Conservation (phyloP, 2,329 filamentous ascomycete species). For the Calonectria multiphialidica region DNA sequence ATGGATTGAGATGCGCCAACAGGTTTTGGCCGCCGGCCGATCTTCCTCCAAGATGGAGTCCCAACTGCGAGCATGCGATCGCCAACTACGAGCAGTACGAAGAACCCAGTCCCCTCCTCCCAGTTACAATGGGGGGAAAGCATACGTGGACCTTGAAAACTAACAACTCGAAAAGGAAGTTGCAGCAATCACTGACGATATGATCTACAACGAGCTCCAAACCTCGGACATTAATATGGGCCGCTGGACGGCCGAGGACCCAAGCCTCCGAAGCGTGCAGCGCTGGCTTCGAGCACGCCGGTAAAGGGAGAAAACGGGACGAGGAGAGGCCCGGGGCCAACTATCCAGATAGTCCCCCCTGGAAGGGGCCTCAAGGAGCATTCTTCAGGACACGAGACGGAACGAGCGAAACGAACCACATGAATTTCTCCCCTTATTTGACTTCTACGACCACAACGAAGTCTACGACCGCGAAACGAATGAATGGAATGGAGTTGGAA, state of each 20-base stretch:
- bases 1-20: conserved; percentile 68
- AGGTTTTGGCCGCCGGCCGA: conserved; percentile 64
- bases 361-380: background rate
- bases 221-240: conserved; percentile 65
- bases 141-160: conserved; percentile 4
- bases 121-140: background rate
- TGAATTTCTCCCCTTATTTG: conserved; percentile 32
- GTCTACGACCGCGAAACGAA: conserved; percentile 32
- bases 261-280: conserved; percentile 67
- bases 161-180: conserved; percentile 58
- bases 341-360: conserved; percentile 2
- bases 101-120: background rate
- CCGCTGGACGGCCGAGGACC: conserved; percentile 74
- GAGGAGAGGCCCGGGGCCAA: conserved; percentile 23
- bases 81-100: conserved; percentile 68
- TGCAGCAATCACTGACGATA: conserved; percentile 68
- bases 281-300: conserved; percentile 65
- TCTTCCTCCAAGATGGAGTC: conserved; percentile 61
- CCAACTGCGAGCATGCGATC: conserved; percentile 66
- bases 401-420: conserved; percentile 30
- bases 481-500: conserved; percentile 26
- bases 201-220: conserved; percentile 67
- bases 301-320: conserved; percentile 29
- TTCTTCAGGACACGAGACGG: conserved; percentile 22
- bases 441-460: conserved; percentile 40